Conservation (phyloP, 2,329 filamentous ascomycete genomes). For the Alternaria dauci region DNA sequence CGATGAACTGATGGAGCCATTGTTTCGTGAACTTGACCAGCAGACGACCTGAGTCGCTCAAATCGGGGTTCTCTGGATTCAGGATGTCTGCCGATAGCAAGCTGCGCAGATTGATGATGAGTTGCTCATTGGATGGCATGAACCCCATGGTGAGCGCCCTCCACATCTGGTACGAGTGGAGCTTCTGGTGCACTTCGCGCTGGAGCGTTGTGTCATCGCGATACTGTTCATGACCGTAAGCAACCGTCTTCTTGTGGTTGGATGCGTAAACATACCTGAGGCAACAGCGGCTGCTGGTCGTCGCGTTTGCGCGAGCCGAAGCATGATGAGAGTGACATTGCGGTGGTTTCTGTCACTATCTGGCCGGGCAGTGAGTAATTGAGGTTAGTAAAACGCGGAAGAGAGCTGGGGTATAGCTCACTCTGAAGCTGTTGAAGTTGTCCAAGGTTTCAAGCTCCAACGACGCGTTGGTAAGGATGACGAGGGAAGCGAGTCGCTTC, state of each 20-base stretch:
- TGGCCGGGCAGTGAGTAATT: slow-evolving; percentile 1
- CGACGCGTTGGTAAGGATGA: slow-evolving; percentile 19
- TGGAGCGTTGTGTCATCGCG: slow-evolving; percentile 76
- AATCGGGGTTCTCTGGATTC: slow-evolving; percentile 74
- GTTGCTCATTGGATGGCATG: slow-evolving; percentile 90
- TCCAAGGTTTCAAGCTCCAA: slow-evolving; percentile 8
- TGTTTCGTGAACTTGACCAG: slow-evolving; percentile 75
- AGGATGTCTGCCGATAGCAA: slow-evolving; percentile 80
- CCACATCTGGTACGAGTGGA: slow-evolving; percentile 92
- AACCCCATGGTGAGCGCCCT: slow-evolving; percentile 82
- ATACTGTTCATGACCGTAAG: slow-evolving; percentile 58
- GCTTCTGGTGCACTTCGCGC: slow-evolving; percentile 81
- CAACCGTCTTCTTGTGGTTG: neutral
- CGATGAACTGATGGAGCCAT: slow-evolving; percentile 81
- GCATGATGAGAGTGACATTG: slow-evolving; percentile 66
- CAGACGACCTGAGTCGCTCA: slow-evolving; percentile 79
- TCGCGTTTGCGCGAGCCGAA: slow-evolving; percentile 67
- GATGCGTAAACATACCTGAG: slow-evolving; percentile 57
- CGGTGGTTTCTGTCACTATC: slow-evolving; percentile 11
- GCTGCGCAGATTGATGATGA: slow-evolving; percentile 79
- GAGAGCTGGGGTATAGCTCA: slow-evolving; percentile 4
- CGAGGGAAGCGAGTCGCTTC: slow-evolving; percentile 9
- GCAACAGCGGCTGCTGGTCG: slow-evolving; percentile 76
- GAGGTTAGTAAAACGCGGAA: neutral
- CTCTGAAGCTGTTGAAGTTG: slow-evolving; percentile 2